Conservation (phyloP, 1,139 yeast species). For the Suhomyces bokatorum region DNA sequence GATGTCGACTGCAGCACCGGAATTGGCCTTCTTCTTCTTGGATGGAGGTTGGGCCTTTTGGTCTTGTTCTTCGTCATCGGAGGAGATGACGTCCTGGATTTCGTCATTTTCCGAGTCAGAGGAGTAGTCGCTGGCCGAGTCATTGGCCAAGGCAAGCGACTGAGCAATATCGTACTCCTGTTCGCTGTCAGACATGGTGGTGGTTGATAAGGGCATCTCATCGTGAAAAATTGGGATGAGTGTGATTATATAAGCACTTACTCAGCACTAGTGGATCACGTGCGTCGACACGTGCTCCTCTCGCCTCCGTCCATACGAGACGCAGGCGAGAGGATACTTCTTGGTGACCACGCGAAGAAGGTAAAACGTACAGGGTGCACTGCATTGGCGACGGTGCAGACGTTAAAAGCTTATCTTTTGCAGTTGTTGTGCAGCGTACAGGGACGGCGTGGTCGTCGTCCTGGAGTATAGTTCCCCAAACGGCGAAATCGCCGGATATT, state of each 20-base stretch:
- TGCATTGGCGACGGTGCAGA: too few species aligned
- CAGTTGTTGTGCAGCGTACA: too few species aligned
- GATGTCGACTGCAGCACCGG: conserved; percentile 7
- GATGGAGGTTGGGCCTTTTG: conserved; percentile 18
- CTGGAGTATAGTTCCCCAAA: too few species aligned
- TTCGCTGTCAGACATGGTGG: conserved; percentile 40
- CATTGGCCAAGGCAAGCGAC: conserved; percentile 53
- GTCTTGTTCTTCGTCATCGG: conserved; percentile 47
- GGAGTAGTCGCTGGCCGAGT: conserved; percentile 40
- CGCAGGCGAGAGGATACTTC: too few species aligned
- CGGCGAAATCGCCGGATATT: too few species aligned
- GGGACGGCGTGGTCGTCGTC: background rate
- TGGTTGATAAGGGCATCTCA: conserved; percentile 6
- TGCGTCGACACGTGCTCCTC: too few species aligned
- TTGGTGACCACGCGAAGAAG: too few species aligned
- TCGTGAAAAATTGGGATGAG: conserved; percentile 5
- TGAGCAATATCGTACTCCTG: conserved; percentile 71
- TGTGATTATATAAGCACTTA: background rate
- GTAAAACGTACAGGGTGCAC: too few species aligned
- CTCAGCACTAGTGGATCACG: background rate
- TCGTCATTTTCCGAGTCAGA: conserved; percentile 35
- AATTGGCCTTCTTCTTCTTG: conserved; percentile 20
- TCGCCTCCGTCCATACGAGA: too few species aligned
- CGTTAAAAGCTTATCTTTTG: too few species aligned
- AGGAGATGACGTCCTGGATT: conserved; percentile 60